A percentile compares a stretch with the other conserved stretches of the same genome.
These are phyloP conservation scores for Juglanconis oblonga DNA, from an alignment of 2,329 filamentous ascomycete species.

Conservation along the genomic window DNA sequence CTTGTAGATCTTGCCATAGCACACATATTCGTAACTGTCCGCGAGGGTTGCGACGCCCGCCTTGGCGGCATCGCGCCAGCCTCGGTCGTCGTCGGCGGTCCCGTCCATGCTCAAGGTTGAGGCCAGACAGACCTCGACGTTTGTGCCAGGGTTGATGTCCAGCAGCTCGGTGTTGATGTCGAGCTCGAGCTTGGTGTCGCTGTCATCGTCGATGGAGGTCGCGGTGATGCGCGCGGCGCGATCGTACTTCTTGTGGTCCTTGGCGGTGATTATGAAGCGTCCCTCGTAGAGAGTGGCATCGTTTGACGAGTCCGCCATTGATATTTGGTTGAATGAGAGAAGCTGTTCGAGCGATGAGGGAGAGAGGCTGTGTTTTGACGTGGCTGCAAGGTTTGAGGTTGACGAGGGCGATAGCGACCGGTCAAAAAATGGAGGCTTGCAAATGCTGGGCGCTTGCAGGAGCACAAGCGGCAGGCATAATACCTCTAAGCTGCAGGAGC, in stretches of 20 bases:
- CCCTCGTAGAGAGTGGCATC: slow-evolving; percentile 95
- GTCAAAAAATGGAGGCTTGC: not conserved
- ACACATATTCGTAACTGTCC: slow-evolving; percentile 85
- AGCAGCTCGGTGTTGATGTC: slow-evolving; percentile 96
- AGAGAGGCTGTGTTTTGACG: not conserved
- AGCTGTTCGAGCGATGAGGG: not conserved
- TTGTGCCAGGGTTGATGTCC: slow-evolving; percentile 71
- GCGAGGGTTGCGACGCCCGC: slow-evolving; percentile 60
- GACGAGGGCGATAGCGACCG: not conserved
- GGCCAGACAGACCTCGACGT: slow-evolving; percentile 76
- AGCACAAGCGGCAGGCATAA: not conserved
- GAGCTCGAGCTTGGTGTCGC: slow-evolving; percentile 72
- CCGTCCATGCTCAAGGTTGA: slow-evolving; percentile 86
- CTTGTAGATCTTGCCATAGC: slow-evolving; percentile 83
- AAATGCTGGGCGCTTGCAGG: not conserved
- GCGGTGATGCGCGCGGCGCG: slow-evolving; percentile 83
- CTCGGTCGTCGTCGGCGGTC: slow-evolving; percentile 68
- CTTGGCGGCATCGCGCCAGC: slow-evolving; percentile 75
- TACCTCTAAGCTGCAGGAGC: not conserved
- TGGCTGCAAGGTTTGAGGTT: not conserved
- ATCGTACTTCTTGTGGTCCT: slow-evolving; percentile 90
- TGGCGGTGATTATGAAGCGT: slow-evolving; percentile 75
- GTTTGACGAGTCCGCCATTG: slow-evolving; percentile 58
- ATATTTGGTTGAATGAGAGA: not conserved
- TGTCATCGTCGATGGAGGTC: slow-evolving; percentile 63